Conservation (phyloP, 805 yeast species). For the Tetrapisispora phaffii region DNA sequence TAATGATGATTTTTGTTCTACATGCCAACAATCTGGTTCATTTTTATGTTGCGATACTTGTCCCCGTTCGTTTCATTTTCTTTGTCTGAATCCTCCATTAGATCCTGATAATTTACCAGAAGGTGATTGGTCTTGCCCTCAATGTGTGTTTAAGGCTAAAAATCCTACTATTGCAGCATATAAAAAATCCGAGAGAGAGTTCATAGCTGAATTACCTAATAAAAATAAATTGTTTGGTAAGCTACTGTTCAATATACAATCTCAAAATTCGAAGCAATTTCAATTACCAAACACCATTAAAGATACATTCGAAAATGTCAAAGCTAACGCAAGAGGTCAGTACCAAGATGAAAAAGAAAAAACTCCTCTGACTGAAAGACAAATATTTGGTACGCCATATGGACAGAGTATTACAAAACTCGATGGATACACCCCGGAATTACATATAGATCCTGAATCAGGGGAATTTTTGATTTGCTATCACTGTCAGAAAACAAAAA, state of each 20-base stretch:
- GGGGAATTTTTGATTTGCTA: slow-evolving; percentile 67
- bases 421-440: slow-evolving; percentile 43
- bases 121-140: slow-evolving; percentile 82
- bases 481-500: slow-evolving; percentile 64
- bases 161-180: slow-evolving; percentile 21
- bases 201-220: slow-evolving; percentile 7
- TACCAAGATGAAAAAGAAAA: slow-evolving; percentile 51
- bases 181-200: slow-evolving; percentile 17
- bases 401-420: slow-evolving; percentile 27
- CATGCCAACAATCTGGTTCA: slow-evolving; percentile 83
- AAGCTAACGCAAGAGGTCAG: slow-evolving; percentile 58
- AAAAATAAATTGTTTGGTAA: slow-evolving; percentile 38
- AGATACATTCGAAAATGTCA: slow-evolving; percentile 64
- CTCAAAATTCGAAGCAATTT: slow-evolving; percentile 56
- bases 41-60: slow-evolving; percentile 92
- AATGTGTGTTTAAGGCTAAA: slow-evolving; percentile 45
- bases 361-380: slow-evolving; percentile 32
- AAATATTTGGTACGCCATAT: slow-evolving; percentile 39
- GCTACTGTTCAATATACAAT: slow-evolving; percentile 47
- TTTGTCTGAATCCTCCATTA: slow-evolving; percentile 84
- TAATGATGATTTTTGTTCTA: slow-evolving; percentile 85
- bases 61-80: slow-evolving; percentile 84
- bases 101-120: slow-evolving; percentile 69
- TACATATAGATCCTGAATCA: slow-evolving; percentile 45
- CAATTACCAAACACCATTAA: slow-evolving; percentile 58